These are phyloP conservation scores for Calvatia gigantea DNA, from an alignment of 768 basidiomycete species.

Conservation along the genomic window DNA sequence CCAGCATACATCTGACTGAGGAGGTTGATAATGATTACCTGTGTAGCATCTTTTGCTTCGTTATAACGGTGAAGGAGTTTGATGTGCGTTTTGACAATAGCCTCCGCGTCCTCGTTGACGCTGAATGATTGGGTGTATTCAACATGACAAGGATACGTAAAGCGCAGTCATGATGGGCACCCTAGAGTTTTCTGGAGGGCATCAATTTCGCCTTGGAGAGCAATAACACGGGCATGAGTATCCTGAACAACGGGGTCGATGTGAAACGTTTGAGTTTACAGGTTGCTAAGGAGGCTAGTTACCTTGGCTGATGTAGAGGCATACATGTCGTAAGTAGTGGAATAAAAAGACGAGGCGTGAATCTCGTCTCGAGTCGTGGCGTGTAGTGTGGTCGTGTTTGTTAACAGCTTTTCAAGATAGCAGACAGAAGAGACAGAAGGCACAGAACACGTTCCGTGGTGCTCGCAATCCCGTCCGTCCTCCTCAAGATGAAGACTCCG, in stretches of 20 bases:
- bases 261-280: background rate
- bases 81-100: slow-evolving; percentile 63
- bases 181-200: slow-evolving; percentile 25
- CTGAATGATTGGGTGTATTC: slow-evolving; percentile 14
- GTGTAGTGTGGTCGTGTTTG: background rate
- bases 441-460: background rate
- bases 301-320: slow-evolving; percentile 26
- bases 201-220: slow-evolving; percentile 25
- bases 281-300: background rate
- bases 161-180: slow-evolving; percentile 12
- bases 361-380: background rate
- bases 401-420: background rate
- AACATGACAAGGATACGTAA: background rate
- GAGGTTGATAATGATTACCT: slow-evolving; percentile 39
- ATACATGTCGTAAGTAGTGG: slow-evolving; percentile 19
- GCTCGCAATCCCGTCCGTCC: background rate
- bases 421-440: too few species aligned
- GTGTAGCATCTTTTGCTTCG: slow-evolving; percentile 80
- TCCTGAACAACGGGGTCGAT: slow-evolving; percentile 13
- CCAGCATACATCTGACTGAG: background rate
- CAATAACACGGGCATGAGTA: slow-evolving; percentile 22
- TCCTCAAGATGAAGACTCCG: background rate
- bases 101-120: slow-evolving; percentile 22
- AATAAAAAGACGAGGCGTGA: background rate
- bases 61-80: slow-evolving; percentile 73